Evolutionary conservation across 805 yeast genomes (phyloP).

Genomic region (Wickerhamomyces hampshirensis): DNA sequence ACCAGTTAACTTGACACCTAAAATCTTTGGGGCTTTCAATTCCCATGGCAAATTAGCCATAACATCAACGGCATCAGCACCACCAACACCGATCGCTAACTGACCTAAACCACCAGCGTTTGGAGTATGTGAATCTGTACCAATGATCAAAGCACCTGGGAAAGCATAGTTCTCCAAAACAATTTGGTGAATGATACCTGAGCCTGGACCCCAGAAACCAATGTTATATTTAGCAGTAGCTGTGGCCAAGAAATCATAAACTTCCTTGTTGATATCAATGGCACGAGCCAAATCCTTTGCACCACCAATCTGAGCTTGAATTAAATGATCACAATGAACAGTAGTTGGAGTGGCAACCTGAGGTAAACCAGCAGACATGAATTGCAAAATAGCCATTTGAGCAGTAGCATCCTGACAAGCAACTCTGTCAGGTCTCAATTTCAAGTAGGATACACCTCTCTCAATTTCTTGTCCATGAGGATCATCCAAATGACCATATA

Average conservation of each 20-base stretch:
- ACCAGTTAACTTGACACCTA: constrained; percentile 95
- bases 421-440: constrained; percentile 95
- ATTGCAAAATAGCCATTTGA: constrained; percentile 95
- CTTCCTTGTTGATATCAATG: constrained; percentile 87
- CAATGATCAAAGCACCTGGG: constrained; percentile 95
- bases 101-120: constrained; percentile 98
- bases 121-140: constrained; percentile 97
- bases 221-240: constrained; percentile 94
- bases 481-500: constrained; percentile 91
- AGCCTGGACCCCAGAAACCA: constrained; percentile 99
- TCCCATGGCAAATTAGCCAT: constrained; percentile 96
- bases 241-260: constrained; percentile 82
- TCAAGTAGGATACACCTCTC: constrained; percentile 88
- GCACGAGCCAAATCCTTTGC: constrained; percentile 80
- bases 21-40: constrained; percentile 91
- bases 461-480: constrained; percentile 82
- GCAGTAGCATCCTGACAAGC: constrained; percentile 99
- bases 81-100: constrained; percentile 98
- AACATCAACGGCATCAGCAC: constrained; percentile 98
- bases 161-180: constrained; percentile 93
- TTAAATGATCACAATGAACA: constrained; percentile 96
- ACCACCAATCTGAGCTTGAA: constrained; percentile 94
- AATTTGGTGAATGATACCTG: constrained; percentile 98
- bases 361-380: constrained; percentile 92
- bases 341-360: constrained; percentile 92